Evolutionary conservation across 306 rosid genomes (phyloP), one percentile per base, ranked within the genome.

Genomic region (Gastrolobium bilobum): DNA sequence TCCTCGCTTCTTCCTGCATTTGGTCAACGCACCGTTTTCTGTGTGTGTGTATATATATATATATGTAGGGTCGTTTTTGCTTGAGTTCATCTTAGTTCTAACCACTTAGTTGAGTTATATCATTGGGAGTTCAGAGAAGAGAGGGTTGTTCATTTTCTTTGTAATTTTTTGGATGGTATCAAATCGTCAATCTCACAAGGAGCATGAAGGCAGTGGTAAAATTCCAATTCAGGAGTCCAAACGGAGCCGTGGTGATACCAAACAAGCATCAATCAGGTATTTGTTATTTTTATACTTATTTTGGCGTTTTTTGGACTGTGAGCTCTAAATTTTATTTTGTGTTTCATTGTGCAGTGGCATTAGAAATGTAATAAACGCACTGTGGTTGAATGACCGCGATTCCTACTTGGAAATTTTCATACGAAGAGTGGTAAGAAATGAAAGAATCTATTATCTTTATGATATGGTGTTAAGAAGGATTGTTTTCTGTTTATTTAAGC

Each of bases 161-260:
- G 37, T 29, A 15, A 61, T 48, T 5, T 2, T 61, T 86, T 77
- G 86, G 88, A 89, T 91, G 97, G 90, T 60, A 38, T 35, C 76
- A 1, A 83, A 76, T 20, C 73, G 74, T 73, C 29, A 42, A 26
- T 67, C 71, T 79, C 29, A 6, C 2, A 58, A 10, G 7, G 76
- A 43, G 73, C 56, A 53, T 0, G 60, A 63, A 75, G 81, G 51
- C 31, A 63, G n/a, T 0, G 74, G 31, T 26, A 57, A 52, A 29
- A 62, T 84, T 71, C 90, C 89, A 13, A 50, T 26, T 46, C 77
- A 73, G 40, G 73, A 53, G 7, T n/a, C 77, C 5, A 79, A 80
- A 68, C 9, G 78, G 53, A 79, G 61, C 48, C 71, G 65, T 43
- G 83, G 13, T 14, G 78, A 59, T 69, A 29, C 80, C n/a, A 79